Percentiles rank a stretch among this genome's conserved stretches.
Conservation (phyloP, 2,329 filamentous ascomycete species). For the Akanthomyces uredinophilus region DNA sequence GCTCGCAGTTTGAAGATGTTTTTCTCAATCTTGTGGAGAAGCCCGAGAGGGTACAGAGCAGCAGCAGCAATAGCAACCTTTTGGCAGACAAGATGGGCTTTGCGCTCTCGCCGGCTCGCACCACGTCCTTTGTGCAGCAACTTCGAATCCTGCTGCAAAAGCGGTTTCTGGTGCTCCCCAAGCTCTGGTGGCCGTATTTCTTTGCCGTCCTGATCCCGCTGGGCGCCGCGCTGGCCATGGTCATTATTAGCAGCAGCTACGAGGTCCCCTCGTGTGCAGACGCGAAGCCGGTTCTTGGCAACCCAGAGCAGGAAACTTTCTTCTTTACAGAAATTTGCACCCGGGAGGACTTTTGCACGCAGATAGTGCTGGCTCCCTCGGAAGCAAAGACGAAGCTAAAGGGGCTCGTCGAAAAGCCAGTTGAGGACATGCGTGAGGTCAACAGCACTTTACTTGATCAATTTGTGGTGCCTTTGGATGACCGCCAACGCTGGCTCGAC, state of each 20-base stretch:
- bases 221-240: background rate
- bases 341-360: background rate
- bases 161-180: constrained; percentile 63
- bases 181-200: constrained; percentile 69
- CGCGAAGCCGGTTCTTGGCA: background rate
- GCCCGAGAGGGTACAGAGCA: constrained; percentile 11
- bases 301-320: background rate
- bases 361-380: background rate
- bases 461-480: background rate
- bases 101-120: background rate
- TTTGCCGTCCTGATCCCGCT: constrained; percentile 52
- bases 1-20: constrained; percentile 30
- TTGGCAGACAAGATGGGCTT: constrained; percentile 9
- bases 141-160: constrained; percentile 68
- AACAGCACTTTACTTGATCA: background rate
- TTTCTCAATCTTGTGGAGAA: constrained; percentile 27
- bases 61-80: background rate
- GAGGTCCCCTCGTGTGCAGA: background rate
- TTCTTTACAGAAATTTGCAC: background rate
- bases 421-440: background rate
- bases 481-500: background rate
- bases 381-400: background rate
- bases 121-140: constrained; percentile 39
- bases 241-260: background rate
- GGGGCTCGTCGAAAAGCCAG: background rate